These are phyloP conservation scores for Sphaceloma murrayae DNA, from an alignment of 2,329 filamentous ascomycete genomes.

Conservation along the genomic window DNA sequence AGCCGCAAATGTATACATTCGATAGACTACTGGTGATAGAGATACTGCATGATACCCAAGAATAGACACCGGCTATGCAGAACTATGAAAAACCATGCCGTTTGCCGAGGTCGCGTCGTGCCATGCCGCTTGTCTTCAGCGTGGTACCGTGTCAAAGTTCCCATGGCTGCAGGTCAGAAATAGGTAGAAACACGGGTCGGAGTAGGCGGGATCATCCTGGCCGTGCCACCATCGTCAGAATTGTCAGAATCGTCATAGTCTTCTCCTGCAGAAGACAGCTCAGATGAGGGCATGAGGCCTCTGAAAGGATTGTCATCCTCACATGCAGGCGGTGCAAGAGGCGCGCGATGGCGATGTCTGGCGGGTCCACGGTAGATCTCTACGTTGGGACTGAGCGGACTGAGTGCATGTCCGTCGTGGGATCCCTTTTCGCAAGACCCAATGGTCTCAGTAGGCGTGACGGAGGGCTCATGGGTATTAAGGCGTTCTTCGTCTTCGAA, in stretches of 20 bases:
- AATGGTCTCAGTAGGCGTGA: too few species aligned
- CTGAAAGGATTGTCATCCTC: constrained; percentile 6
- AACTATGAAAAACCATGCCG: background rate
- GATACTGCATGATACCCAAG: constrained; percentile 14
- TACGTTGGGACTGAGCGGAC: constrained; percentile 17
- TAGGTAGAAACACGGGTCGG: background rate
- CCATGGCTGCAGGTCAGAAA: background rate
- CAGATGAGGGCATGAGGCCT: background rate
- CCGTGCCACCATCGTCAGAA: background rate
- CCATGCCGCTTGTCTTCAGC: too few species aligned
- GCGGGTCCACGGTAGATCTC: constrained; percentile 15
- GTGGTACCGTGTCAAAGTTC: background rate
- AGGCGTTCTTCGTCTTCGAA: background rate
- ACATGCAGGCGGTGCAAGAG: background rate
- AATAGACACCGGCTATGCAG: constrained; percentile 11
- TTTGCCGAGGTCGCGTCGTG: too few species aligned
- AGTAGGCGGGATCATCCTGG: background rate
- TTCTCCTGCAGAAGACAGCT: background rate
- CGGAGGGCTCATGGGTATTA: too few species aligned
- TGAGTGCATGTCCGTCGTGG: background rate
- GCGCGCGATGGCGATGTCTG: constrained; percentile 5
- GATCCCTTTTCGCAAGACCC: too few species aligned
- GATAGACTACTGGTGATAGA: constrained; percentile 9
- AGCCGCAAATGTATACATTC: constrained; percentile 5
- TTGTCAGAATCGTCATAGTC: background rate